Conservation (phyloP, 306 rosid genomes). For the Cucumis melo region DNA sequence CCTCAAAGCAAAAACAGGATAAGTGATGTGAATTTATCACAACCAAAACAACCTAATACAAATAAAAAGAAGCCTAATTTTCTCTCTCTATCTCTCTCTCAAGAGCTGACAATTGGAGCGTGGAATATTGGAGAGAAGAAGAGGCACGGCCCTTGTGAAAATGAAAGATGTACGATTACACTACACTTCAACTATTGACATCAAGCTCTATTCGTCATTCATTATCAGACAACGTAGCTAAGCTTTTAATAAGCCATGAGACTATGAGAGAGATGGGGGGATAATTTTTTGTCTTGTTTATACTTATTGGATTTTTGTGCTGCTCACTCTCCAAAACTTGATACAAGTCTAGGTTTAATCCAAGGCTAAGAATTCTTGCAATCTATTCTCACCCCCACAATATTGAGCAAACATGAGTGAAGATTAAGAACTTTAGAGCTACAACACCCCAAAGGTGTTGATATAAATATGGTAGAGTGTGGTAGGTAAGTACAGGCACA, state of each 20-base stretch:
- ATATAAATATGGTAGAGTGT: not conserved
- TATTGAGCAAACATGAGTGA: not conserved
- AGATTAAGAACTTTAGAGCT: not conserved
- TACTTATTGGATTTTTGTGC: not conserved
- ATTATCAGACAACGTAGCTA: not conserved
- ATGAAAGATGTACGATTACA: not conserved
- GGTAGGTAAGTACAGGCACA: not conserved
- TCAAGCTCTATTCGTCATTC: not conserved
- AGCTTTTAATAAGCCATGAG: not conserved
- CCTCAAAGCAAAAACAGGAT: not conserved
- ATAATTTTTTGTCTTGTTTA: not conserved
- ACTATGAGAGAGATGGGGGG: not conserved
- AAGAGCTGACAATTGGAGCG: not conserved
- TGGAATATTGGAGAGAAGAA: not conserved
- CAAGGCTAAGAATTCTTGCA: not conserved
- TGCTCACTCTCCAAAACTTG: not conserved
- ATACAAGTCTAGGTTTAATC: not conserved
- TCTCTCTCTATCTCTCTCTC: not conserved
- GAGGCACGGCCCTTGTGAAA: conserved; percentile 3
- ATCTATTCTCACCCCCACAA: not conserved
- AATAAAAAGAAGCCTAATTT: not conserved
- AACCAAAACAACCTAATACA: not conserved
- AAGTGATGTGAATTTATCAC: not conserved
- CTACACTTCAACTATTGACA: not conserved
- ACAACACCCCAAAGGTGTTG: no score